Evolutionary conservation across 148 eudicot genomes (phyloP).

Genomic region (Amaranthus hypochondriacus): DNA sequence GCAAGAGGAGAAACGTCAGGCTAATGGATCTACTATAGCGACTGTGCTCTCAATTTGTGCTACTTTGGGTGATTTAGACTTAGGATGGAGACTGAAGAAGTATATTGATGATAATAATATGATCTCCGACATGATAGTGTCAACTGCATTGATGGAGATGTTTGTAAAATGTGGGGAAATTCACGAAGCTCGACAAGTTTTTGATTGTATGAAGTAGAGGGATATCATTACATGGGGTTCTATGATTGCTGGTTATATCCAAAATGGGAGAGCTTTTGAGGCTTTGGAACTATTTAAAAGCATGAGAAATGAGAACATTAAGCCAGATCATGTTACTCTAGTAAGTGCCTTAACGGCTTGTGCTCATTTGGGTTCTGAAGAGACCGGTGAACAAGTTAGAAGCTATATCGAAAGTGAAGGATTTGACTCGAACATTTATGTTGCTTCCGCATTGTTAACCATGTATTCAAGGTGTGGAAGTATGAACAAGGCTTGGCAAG

Average conservation of each 20-base stretch:
- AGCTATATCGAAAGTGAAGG: slow-evolving; percentile 35
- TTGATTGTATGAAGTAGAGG: slow-evolving; percentile 41
- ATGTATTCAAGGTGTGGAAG: slow-evolving; percentile 58
- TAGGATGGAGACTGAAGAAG: slow-evolving; percentile 41
- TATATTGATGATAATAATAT: slow-evolving; percentile 40
- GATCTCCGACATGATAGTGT: slow-evolving; percentile 42
- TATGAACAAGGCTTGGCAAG: slow-evolving; percentile 34
- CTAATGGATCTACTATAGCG: slow-evolving; percentile 46
- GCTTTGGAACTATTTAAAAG: slow-evolving; percentile 48
- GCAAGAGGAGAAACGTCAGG: slow-evolving; percentile 32
- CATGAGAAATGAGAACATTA: slow-evolving; percentile 36
- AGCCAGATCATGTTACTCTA: slow-evolving; percentile 51
- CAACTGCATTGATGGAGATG: slow-evolving; percentile 62
- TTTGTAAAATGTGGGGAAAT: slow-evolving; percentile 58
- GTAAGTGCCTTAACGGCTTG: slow-evolving; percentile 54
- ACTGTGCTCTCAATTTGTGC: slow-evolving; percentile 51
- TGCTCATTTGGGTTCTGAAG: slow-evolving; percentile 51
- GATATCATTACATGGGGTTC: slow-evolving; percentile 60
- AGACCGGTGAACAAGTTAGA: slow-evolving; percentile 43
- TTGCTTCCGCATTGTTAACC: slow-evolving; percentile 43
- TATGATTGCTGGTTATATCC: slow-evolving; percentile 60
- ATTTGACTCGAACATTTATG: slow-evolving; percentile 31
- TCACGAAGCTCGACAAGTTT: slow-evolving; percentile 47
- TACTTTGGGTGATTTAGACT: slow-evolving; percentile 40
- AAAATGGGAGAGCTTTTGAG: slow-evolving; percentile 48